Evolutionary conservation across 768 basidiomycete genomes (phyloP), one percentile per base, ranked within the genome.

Genomic region (Tricholoma furcatifolium): DNA sequence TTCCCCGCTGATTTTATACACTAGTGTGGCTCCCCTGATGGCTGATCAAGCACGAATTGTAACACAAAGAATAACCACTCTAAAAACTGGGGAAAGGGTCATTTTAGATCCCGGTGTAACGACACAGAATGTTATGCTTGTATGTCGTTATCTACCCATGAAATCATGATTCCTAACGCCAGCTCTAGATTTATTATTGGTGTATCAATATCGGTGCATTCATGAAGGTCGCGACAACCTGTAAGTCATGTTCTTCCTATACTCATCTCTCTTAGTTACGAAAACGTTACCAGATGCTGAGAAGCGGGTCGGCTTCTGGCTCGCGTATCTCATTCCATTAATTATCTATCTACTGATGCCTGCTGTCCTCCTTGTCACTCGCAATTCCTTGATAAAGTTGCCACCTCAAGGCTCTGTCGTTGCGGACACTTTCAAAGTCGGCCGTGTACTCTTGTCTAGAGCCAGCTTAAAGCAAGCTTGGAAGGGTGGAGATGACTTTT

Each of bases 371-470:
- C 52, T 59, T 17, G 34, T 64, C 35, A 68, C 62, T 2, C 57
- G 61, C 32, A 63, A 62, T 34, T 47, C 51, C 27, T 66, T 72
- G 34, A 51, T 63, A 42, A 67, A 64, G 43, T 42, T 67, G 15
- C 69, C 70, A 14, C 72, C 72, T 24, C 63, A 64, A 43, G 70
- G 72, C 30, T 70, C 69, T 34, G 69, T 72, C 15, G 60, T 74
- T 21, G 50, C 61, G 18, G 68, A 71, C 38, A 50, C 62, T 38
- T 35, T 65, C 39, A 62, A 61, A 42, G 63, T 66, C 21, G 46
- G 47, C 11, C 55, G 52, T 17, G 57, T 57, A 1, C 50, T 62
- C 21, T 39, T 59, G 24, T 42, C 55, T n/a, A 55, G 45, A 32
- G 56, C 51, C 18, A 57, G 60, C 2, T 43, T 61, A 5, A 53